Evolutionary conservation across 805 yeast genomes (phyloP).

Genomic region (Myxozyma mucilagina): DNA sequence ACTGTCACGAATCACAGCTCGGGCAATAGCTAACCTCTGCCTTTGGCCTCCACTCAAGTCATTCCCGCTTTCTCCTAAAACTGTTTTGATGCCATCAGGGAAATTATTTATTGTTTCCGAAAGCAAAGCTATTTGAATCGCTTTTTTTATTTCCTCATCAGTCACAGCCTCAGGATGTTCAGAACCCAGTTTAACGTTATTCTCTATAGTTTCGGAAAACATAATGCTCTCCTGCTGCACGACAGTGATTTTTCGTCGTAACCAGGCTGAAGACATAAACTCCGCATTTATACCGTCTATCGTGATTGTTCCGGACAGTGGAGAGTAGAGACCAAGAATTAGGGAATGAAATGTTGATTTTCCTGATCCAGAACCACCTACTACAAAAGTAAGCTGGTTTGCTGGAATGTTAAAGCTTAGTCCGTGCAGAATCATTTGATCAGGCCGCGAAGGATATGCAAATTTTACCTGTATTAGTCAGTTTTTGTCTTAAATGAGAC

Average conservation of each 20-base stretch:
- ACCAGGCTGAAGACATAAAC: slow-evolving; percentile 50
- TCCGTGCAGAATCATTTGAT: slow-evolving; percentile 48
- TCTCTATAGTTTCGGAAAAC: slow-evolving; percentile 61
- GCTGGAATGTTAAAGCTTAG: slow-evolving; percentile 51
- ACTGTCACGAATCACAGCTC: slow-evolving; percentile 73
- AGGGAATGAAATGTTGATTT: slow-evolving; percentile 78
- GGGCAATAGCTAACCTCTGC: slow-evolving; percentile 80
- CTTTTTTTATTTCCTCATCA: slow-evolving; percentile 43
- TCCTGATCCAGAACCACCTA: slow-evolving; percentile 92
- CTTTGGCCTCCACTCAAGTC: slow-evolving; percentile 71
- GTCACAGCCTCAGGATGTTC: slow-evolving; percentile 34
- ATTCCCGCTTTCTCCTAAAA: slow-evolving; percentile 44
- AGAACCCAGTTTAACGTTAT: slow-evolving; percentile 62
- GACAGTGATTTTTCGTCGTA: slow-evolving; percentile 63
- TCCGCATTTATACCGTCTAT: slow-evolving; percentile 56
- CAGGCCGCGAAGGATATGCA: slow-evolving; percentile 60
- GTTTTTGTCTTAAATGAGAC: not conserved
- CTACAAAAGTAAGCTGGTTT: slow-evolving; percentile 56
- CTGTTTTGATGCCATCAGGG: slow-evolving; percentile 58
- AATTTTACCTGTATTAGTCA: slow-evolving; percentile 43
- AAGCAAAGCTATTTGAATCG: slow-evolving; percentile 56
- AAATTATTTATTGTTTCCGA: slow-evolving; percentile 50
- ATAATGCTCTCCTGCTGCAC: slow-evolving; percentile 72
- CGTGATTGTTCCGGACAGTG: slow-evolving; percentile 54
- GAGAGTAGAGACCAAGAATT: slow-evolving; percentile 58